Base-by-base conservation (phyloP, 108 stramenopile genomes). In the Pseudonitzschia multistriata region DNA sequence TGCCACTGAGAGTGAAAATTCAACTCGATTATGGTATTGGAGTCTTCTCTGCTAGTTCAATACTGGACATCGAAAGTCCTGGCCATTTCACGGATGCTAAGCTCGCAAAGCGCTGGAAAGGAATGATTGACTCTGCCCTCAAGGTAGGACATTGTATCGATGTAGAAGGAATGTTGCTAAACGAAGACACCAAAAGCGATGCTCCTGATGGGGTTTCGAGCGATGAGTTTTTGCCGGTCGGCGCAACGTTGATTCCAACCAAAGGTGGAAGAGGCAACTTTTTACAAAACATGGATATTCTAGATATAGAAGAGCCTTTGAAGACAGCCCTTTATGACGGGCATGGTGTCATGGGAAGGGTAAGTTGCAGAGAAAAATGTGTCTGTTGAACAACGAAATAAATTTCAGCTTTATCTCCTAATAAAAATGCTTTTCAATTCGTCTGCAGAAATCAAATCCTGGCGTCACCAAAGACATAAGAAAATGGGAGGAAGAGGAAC, bases 31-130 rank as follows among this genome's bases (percentile, higher is more conserved):
- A 74, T 66, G 88, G 88, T n/a, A 60, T 77, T 50, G 85, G 79
- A 28, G 80, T 71, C 64, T 83, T 89, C 57, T 42, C 70, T 19
- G 34, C 66, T 1, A 59, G 49, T 27, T 24, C 77, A 0, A 66
- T 85, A 25, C 68, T 27, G 33, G 30, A 52, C 17, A 39, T 66
- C 55, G 80, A 85, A 61, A 62, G 63, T 49, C 73, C 80, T n/a
- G 49, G 78, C 55, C 30, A 39, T 10, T 79, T 80, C 31, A 76
- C 83, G 15, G 86, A 93, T 68, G 53, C 66, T 28, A 71, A 72
- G 31, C 79, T 93, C 3, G 81, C 73, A 24, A 67, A 65, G 25
- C 83, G 92, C 30, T 93, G 92, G 92, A 76, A 82, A 34, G 66
- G 37, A 11, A 84, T 90, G 79, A 60, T 76, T 10, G 81, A 88